Base-by-base conservation (phyloP, 1,284 basidiomycete species). In the Ustilago lituana region DNA sequence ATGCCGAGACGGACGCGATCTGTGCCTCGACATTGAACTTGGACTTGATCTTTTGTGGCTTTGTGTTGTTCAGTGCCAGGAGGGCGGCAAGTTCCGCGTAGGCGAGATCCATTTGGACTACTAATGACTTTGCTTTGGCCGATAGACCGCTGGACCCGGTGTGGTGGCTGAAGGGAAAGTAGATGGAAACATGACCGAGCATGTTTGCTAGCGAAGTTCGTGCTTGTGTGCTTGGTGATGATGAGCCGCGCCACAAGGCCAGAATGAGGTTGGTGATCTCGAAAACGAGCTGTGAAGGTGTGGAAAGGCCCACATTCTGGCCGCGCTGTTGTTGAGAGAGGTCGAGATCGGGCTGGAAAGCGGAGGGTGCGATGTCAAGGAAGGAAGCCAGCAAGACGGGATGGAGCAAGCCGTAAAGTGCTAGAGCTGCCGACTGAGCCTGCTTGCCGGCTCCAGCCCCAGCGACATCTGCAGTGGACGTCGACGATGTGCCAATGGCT, bases 141-240 rank as follows among this genome's bases (percentile, higher is more conserved):
- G 64, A 69, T 5, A 68, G 45, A 19, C 47, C 53, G 41, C 46
- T 45, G 7, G 62, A 68, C 23, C 48, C 52, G 1, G 41, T 62
- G 29, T 49, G 62, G 24, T 62, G 53, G 49, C 72, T 63, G 41
- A 73, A 75, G 44, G 73, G 73, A 48, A 75, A 75, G 60, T 73
- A 75, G 27, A 68, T 27, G 5, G 71, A 66, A 24, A 69, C 33
- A 35, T 63, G 63, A 11, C 65, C 56, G 0, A 75, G 63, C 27
- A 63, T 38, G 17, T 61, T 63, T 11, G 58, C 46, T 11, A 73
- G 66, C 14, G 57, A 51, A 12, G 50, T 53, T 23, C 46, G 39
- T 11, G 38, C 38, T 17, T 47, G 47, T 17, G 58, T 6, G 22
- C 19, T 49, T 0, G 47, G 38, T 7, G 53, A 26, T 4, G 64